Evolutionary conservation across 169 alveolate species (phyloP).

Genomic region (Nephromyces sp.): DNA sequence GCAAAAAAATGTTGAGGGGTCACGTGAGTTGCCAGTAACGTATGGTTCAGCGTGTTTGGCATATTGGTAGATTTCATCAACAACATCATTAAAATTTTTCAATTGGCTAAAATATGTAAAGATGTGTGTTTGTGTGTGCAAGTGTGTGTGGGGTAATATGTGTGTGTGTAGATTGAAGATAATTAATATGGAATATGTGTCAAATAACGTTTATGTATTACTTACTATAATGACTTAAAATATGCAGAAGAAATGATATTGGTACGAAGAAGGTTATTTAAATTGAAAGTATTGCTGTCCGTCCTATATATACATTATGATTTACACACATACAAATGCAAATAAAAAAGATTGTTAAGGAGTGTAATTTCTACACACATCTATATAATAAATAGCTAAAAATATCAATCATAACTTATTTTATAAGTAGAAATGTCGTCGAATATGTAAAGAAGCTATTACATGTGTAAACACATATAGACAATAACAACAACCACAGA

Average conservation of each 20-base stretch:
- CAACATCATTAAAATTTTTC: conserved; percentile 14
- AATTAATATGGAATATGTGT: too few relatives aligned
- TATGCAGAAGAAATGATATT: conserved; percentile 29
- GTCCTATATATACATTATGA: neutral
- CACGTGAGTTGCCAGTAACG: conserved; percentile 18
- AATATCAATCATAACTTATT: too few relatives aligned
- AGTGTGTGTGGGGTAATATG: too few relatives aligned
- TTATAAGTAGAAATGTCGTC: too few relatives aligned
- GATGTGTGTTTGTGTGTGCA: too few relatives aligned
- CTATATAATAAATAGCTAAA: too few relatives aligned
- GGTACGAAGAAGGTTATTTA: neutral
- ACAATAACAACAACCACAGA: too few relatives aligned
- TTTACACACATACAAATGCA: neutral
- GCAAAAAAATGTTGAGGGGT: conserved; percentile 34
- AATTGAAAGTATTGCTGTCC: neutral
- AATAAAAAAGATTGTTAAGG: neutral
- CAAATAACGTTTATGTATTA: too few relatives aligned
- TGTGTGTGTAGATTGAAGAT: too few relatives aligned
- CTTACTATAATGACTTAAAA: conserved; percentile 21
- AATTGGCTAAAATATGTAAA: neutral
- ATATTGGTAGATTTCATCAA: conserved; percentile 5
- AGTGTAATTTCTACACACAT: neutral
- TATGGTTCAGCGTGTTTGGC: conserved; percentile 32
- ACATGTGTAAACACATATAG: too few relatives aligned
- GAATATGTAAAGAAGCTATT: too few relatives aligned